A percentile compares a stretch with the other conserved stretches of the same genome.
Conservation (phyloP, 129 eudicot species). For the Flaveria ramosissima region DNA sequence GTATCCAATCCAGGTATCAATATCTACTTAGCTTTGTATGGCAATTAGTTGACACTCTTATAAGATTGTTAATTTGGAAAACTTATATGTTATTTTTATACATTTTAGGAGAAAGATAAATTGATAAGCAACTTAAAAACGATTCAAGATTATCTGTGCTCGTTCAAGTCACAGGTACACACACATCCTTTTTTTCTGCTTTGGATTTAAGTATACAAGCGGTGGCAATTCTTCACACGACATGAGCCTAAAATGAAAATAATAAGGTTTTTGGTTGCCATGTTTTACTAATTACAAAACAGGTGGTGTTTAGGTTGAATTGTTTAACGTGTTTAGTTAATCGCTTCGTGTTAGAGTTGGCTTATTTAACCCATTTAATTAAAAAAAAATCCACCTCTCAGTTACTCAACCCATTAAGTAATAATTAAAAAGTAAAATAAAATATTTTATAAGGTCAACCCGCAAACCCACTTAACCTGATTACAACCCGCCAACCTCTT, state of each 20-base stretch:
- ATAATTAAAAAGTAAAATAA: neutral
- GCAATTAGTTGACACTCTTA: slow-evolving; percentile 20
- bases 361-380: neutral
- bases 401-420: neutral
- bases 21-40: neutral
- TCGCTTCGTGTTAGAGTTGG: neutral
- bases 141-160: slow-evolving; percentile 92
- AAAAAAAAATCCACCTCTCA: neutral
- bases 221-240: neutral
- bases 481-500: neutral
- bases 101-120: slow-evolving; percentile 76
- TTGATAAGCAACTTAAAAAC: slow-evolving; percentile 78
- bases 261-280: neutral
- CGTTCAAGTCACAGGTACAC: slow-evolving; percentile 85
- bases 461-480: neutral
- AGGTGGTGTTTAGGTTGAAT: neutral
- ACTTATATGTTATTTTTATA: neutral
- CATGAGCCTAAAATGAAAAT: neutral
- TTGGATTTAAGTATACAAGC: neutral
- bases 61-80: neutral
- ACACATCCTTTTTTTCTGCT: neutral
- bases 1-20: slow-evolving; percentile 62
- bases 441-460: neutral
- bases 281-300: neutral
- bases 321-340: neutral